Evolutionary conservation across 2,329 filamentous ascomycete genomes (phyloP).

Genomic region (Phoma sp.): DNA sequence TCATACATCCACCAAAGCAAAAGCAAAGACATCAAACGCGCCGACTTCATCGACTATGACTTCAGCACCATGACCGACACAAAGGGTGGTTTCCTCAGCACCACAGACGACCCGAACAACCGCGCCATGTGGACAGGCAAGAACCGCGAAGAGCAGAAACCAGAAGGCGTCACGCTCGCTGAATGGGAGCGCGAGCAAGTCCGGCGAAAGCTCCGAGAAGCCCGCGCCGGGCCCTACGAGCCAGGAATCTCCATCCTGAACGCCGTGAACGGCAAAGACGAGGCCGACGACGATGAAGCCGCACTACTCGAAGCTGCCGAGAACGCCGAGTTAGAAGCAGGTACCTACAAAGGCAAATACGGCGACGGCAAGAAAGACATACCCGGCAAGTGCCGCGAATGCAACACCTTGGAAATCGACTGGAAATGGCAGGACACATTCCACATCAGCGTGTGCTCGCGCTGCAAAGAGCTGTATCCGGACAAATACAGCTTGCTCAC

Average conservation of each 20-base stretch:
- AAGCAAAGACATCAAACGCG: constrained; percentile 83
- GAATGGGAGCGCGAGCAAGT: constrained; percentile 91
- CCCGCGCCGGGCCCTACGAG: constrained; percentile 83
- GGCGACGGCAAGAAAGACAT: constrained; percentile 42
- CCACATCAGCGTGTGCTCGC: constrained; percentile 72
- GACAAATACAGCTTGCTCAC: constrained; percentile 96
- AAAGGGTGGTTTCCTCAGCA: constrained; percentile 91
- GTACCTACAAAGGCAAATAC: constrained; percentile 42
- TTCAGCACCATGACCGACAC: constrained; percentile 98
- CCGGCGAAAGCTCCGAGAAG: constrained; percentile 71
- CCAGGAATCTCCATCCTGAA: constrained; percentile 78
- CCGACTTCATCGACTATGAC: constrained; percentile 88
- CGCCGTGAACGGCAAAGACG: constrained; percentile 52
- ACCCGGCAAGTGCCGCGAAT: constrained; percentile 82
- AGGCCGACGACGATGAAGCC: constrained; percentile 34
- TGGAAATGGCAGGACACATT: constrained; percentile 94
- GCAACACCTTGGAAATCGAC: constrained; percentile 83
- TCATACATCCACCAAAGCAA: constrained; percentile 65
- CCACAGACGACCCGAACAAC: constrained; percentile 89
- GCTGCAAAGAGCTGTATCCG: constrained; percentile 86
- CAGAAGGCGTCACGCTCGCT: constrained; percentile 83
- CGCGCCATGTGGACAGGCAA: constrained; percentile 63
- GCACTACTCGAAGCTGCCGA: constrained; percentile 44
- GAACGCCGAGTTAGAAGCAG: constrained; percentile 48
- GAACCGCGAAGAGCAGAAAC: constrained; percentile 66